Conservation (phyloP, 2,329 filamentous ascomycete species). For the Coniella vitis region DNA sequence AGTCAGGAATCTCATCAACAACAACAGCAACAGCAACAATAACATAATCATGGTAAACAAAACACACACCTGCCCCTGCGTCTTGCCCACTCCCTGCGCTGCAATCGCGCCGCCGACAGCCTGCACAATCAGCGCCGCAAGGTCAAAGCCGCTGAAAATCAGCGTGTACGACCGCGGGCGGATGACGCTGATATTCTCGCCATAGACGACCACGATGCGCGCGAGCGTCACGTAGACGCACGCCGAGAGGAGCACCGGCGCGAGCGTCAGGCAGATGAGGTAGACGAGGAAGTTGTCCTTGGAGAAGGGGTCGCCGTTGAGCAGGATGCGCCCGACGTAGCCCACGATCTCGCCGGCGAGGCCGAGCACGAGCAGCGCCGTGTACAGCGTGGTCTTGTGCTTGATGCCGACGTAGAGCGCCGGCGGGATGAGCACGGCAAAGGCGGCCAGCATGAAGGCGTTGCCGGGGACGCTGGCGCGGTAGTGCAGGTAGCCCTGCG, state of each 20-base stretch:
- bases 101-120: slow-evolving; percentile 32
- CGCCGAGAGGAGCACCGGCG: slow-evolving; percentile 1
- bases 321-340: slow-evolving; percentile 37
- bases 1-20: slow-evolving; percentile 21
- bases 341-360: slow-evolving; percentile 39
- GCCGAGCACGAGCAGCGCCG: slow-evolving; percentile 32
- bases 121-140: slow-evolving; percentile 38
- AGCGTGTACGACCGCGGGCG: slow-evolving; percentile 19
- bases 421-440: slow-evolving; percentile 13
- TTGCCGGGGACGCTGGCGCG: slow-evolving; percentile 22
- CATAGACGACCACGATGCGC: slow-evolving; percentile 34
- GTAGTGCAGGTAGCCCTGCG: slow-evolving; percentile 1
- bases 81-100: slow-evolving; percentile 18
- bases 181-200: slow-evolving; percentile 13
- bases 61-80: no score
- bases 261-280: neutral
- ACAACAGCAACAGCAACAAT: neutral
- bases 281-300: neutral
- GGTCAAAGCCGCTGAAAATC: slow-evolving; percentile 32
- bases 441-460: slow-evolving; percentile 16
- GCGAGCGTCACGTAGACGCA: slow-evolving; percentile 44
- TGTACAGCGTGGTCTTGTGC: slow-evolving; percentile 16
- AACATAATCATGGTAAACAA: no score
- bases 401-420: slow-evolving; percentile 15
- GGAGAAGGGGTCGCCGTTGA: slow-evolving; percentile 37